phyloP scores from a whole-genome alignment of 2,329 filamentous ascomycete genomes.

The Fusarium chlamydosporum region DNA sequence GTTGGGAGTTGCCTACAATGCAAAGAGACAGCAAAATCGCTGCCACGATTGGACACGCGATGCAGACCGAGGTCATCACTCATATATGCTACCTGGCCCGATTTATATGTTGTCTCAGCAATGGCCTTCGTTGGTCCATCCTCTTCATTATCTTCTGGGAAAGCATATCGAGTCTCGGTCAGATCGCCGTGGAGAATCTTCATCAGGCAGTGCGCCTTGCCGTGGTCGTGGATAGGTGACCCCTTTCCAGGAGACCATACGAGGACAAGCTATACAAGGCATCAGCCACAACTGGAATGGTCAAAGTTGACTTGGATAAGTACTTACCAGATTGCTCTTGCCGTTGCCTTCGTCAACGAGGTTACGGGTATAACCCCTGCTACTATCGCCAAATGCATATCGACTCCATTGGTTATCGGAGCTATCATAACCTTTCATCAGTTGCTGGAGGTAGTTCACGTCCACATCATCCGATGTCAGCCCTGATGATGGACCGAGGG shows the following conservation, averaged over 20 bases:
- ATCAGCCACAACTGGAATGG: conserved; percentile 35
- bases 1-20: conserved; percentile 68
- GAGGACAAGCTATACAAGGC: conserved; percentile 75
- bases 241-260: conserved; percentile 90
- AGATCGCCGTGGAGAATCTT: conserved; percentile 84
- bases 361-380: conserved; percentile 84
- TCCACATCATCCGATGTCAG: conserved; percentile 87
- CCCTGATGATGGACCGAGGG: conserved; percentile 84
- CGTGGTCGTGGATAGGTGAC: conserved; percentile 89
- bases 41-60: conserved; percentile 81
- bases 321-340: conserved; percentile 77
- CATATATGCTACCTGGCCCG: conserved; percentile 90
- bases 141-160: conserved; percentile 68
- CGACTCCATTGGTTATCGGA: conserved; percentile 77
- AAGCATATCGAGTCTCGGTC: conserved; percentile 85
- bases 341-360: conserved; percentile 90
- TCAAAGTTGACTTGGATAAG: conserved; percentile 19
- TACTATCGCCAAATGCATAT: conserved; percentile 80
- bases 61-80: conserved; percentile 90
- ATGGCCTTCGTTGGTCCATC: conserved; percentile 73
- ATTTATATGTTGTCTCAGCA: conserved; percentile 75
- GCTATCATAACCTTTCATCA: conserved; percentile 83
- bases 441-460: conserved; percentile 74
- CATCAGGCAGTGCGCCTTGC: conserved; percentile 93
- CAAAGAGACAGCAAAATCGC: conserved; percentile 84